Percentiles rank a stretch among this genome's conserved stretches.
phyloP scores from a whole-genome alignment of 2,329 filamentous ascomycete genomes.

The Diaporthe caulivora region DNA sequence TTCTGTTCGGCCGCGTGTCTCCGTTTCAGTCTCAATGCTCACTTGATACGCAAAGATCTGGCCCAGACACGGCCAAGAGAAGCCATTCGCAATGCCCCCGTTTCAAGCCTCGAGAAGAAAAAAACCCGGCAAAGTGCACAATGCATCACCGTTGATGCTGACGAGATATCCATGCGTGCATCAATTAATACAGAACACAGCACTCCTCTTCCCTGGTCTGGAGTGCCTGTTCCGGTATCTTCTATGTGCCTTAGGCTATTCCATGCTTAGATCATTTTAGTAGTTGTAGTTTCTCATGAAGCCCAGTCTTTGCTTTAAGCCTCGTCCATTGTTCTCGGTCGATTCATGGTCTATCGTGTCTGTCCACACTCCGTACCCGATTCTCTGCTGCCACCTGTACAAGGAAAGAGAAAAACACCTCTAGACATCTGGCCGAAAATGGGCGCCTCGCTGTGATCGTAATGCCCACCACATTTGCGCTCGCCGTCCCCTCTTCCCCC shows the following conservation, averaged over 20 bases:
- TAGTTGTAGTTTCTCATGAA: background rate
- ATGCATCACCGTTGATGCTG: background rate
- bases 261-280: constrained; percentile 14
- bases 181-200: background rate
- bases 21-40: constrained; percentile 7
- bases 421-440: constrained; percentile 19
- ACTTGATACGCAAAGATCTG: background rate
- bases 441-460: constrained; percentile 34
- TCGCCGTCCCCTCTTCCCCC: background rate
- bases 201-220: too few relatives aligned
- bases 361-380: constrained; percentile 22
- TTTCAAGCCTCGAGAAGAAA: background rate
- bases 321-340: background rate
- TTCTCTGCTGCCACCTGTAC: constrained; percentile 6
- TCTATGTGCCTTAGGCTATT: background rate
- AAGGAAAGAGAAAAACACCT: background rate
- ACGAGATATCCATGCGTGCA: background rate
- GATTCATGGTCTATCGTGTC: background rate
- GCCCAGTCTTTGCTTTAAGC: background rate
- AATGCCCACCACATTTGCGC: background rate
- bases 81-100: background rate
- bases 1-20: constrained; percentile 9
- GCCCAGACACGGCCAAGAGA: background rate
- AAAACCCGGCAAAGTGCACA: background rate
- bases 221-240: background rate